These are phyloP conservation scores for Blakeslea trispora DNA, from an alignment of 371 early-diverging fungal genomes.

Conservation along the genomic window DNA sequence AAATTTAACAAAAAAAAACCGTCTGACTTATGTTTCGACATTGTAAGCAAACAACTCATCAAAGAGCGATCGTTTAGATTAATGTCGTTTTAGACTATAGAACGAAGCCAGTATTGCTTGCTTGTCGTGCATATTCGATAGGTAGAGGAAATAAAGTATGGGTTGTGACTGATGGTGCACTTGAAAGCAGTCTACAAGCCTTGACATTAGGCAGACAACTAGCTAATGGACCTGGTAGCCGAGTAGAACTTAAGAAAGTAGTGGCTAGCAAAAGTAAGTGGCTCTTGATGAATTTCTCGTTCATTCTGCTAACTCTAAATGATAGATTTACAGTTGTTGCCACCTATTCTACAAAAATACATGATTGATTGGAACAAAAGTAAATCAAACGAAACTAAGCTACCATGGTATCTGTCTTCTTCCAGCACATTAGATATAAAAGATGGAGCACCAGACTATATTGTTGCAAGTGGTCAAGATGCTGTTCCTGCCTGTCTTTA, in stretches of 20 bases:
- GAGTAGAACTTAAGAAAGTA: slow-evolving; percentile 19
- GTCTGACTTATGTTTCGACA: no score
- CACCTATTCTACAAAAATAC: slow-evolving; percentile 30
- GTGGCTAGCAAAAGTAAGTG: slow-evolving; percentile 29
- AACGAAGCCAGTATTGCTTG: no score
- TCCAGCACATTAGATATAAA: slow-evolving; percentile 6
- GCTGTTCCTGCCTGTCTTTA: slow-evolving; percentile 41
- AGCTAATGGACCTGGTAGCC: slow-evolving; percentile 4
- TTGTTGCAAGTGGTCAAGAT: slow-evolving; percentile 36
- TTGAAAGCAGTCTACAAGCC: slow-evolving; percentile 24
- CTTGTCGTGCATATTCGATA: no score
- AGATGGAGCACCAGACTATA: slow-evolving; percentile 31
- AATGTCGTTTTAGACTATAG: no score
- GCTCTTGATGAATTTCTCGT: no score
- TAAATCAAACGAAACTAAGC: not conserved
- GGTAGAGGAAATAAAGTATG: slow-evolving; percentile 17
- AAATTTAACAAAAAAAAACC: no score
- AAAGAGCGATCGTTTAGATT: no score
- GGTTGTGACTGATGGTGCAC: slow-evolving; percentile 30
- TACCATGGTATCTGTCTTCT: slow-evolving; percentile 41
- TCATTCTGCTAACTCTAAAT: no score
- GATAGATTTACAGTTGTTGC: slow-evolving; percentile 29
- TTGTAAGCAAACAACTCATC: no score
- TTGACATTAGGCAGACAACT: slow-evolving; percentile 27
- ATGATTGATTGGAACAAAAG: slow-evolving; percentile 16